Conservation (phyloP, 2,329 filamentous ascomycete genomes). For the Diaporthe sp. region DNA sequence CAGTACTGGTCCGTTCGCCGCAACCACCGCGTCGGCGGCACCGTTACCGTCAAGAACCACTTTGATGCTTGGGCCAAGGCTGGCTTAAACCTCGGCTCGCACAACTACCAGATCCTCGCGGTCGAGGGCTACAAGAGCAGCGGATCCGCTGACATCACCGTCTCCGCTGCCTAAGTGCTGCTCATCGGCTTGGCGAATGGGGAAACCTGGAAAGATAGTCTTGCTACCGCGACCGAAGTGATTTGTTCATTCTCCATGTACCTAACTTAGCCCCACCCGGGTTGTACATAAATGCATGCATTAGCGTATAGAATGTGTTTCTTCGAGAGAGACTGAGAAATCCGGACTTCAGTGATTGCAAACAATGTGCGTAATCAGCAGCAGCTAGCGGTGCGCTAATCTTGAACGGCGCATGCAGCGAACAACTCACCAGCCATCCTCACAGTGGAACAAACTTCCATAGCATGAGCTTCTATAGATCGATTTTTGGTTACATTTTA, state of each 20-base stretch:
- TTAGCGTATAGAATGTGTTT: background rate
- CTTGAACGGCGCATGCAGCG: background rate
- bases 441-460: too few relatives aligned
- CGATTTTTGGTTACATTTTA: too few relatives aligned
- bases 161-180: background rate
- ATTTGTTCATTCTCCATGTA: background rate
- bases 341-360: background rate
- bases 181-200: background rate
- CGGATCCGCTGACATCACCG: constrained; percentile 41
- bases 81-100: constrained; percentile 53
- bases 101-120: constrained; percentile 59
- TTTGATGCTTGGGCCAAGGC: constrained; percentile 56
- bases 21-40: constrained; percentile 55
- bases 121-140: constrained; percentile 53
- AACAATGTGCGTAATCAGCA: background rate
- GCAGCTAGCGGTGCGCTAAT: background rate
- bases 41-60: constrained; percentile 55
- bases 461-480: too few relatives aligned
- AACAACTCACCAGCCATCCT: too few relatives aligned
- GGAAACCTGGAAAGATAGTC: background rate
- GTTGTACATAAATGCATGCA: background rate
- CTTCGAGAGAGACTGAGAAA: too few relatives aligned
- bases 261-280: background rate
- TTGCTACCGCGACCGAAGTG: background rate
- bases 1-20: constrained; percentile 57